phyloP scores from a whole-genome alignment of 2,329 filamentous ascomycete genomes.

The Cercospora citrullina region DNA sequence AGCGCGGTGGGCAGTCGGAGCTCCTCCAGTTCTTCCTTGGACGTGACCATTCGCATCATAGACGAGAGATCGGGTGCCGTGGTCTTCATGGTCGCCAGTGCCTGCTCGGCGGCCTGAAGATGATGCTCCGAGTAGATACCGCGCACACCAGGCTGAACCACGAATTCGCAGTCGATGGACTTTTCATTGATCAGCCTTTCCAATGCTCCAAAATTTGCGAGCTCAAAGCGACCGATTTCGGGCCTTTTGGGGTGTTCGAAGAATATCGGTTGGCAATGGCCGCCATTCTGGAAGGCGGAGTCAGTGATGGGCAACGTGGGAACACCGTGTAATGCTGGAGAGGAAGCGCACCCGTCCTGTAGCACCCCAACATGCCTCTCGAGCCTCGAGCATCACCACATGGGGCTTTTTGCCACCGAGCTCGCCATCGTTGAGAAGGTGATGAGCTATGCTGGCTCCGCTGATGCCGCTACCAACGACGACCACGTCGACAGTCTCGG shows the following conservation, averaged over 20 bases:
- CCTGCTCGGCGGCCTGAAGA: slow-evolving; percentile 53
- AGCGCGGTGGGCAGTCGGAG: slow-evolving; percentile 57
- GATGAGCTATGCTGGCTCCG: slow-evolving; percentile 68
- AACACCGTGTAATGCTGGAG: neutral
- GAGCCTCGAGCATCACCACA: slow-evolving; percentile 74
- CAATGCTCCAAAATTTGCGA: slow-evolving; percentile 65
- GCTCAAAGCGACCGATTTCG: slow-evolving; percentile 66
- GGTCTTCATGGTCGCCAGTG: slow-evolving; percentile 54
- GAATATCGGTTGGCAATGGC: slow-evolving; percentile 71
- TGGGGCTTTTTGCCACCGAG: slow-evolving; percentile 46
- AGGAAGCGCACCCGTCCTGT: slow-evolving; percentile 66
- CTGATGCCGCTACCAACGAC: slow-evolving; percentile 76
- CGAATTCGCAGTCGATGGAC: slow-evolving; percentile 69
- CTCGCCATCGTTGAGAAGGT: slow-evolving; percentile 46
- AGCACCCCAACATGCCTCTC: slow-evolving; percentile 80
- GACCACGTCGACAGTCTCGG: slow-evolving; percentile 64
- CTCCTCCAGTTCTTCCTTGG: slow-evolving; percentile 48
- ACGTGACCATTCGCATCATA: slow-evolving; percentile 43
- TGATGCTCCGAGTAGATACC: slow-evolving; percentile 59
- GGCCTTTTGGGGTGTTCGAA: slow-evolving; percentile 59
- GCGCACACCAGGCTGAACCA: slow-evolving; percentile 62
- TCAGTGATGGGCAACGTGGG: neutral
- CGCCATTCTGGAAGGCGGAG: slow-evolving; percentile 46
- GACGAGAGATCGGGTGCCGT: slow-evolving; percentile 59
- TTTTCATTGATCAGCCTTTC: slow-evolving; percentile 58